phyloP scores from a whole-genome alignment of 257 asterid genomes.

The Lycium barbarum region DNA sequence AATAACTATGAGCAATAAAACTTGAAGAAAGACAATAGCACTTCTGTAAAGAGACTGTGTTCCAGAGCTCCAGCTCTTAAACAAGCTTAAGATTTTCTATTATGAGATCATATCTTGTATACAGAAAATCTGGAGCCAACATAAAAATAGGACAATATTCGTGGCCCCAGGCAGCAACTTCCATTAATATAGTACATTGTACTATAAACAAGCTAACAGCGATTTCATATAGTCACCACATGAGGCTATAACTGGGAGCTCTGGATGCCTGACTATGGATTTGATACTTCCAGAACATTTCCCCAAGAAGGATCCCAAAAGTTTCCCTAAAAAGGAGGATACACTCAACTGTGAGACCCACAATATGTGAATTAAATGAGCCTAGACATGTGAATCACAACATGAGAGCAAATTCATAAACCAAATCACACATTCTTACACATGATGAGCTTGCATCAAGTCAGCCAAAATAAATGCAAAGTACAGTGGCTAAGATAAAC shows the following conservation, averaged over 20 bases:
- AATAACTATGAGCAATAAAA: background rate
- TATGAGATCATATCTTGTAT: background rate
- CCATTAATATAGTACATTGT: background rate
- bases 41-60: background rate
- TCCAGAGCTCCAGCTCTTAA: conserved; percentile 16
- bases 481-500: background rate
- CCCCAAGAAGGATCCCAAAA: conserved; percentile 86
- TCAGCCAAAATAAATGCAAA: background rate
- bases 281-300: conserved; percentile 95
- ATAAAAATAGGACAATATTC: background rate
- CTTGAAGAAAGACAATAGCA: background rate
- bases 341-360: background rate
- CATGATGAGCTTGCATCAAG: background rate
- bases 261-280: conserved; percentile 81
- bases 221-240: conserved; percentile 69
- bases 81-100: background rate
- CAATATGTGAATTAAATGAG: background rate
- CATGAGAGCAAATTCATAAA: background rate
- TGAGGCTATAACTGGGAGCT: conserved; percentile 87
- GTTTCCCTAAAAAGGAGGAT: conserved; percentile 62
- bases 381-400: background rate
- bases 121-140: background rate
- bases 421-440: background rate
- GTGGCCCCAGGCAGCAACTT: conserved; percentile 10
- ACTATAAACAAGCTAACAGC: background rate